Conservation (phyloP, 495 filamentous ascomycete genomes). For the Hypoxylon trugodes region DNA sequence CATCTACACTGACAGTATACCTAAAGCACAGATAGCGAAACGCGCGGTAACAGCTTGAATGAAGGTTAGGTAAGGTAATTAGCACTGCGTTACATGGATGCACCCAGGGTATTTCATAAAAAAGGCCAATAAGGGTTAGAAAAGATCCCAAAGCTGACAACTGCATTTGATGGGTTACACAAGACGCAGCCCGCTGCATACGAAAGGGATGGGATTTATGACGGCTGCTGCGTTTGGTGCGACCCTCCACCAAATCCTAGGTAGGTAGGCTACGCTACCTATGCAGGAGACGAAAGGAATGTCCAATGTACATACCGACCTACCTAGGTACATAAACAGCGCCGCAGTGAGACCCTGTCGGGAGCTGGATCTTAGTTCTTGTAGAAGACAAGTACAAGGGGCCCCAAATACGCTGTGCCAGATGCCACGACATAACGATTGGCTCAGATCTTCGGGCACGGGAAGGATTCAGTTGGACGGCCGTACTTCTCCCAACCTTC, state of each 20-base stretch:
- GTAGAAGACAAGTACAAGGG: constrained; percentile 38
- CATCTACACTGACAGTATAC: constrained; percentile 21
- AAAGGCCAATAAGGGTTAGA: constrained; percentile 35
- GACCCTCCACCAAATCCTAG: constrained; percentile 34
- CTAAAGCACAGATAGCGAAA: constrained; percentile 31
- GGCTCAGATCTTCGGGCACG: constrained; percentile 41
- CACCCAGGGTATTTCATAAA: constrained; percentile 34
- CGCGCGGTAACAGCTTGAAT: constrained; percentile 32
- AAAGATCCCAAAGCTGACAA: constrained; percentile 42
- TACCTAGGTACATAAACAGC: too few species aligned
- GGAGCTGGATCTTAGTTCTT: constrained; percentile 42
- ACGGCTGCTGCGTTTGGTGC: constrained; percentile 42
- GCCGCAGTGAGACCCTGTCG: constrained; percentile 40
- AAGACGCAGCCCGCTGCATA: constrained; percentile 42
- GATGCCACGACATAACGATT: constrained; percentile 42
- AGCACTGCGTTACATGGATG: constrained; percentile 37
- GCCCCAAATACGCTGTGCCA: constrained; percentile 33
- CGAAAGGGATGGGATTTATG: constrained; percentile 42
- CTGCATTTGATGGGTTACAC: constrained; percentile 42
- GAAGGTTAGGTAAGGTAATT: too few species aligned
- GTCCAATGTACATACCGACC: constrained; percentile 1
- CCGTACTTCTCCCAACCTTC: constrained; percentile 15
- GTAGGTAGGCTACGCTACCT: constrained; percentile 24
- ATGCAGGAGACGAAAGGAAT: constrained; percentile 15
- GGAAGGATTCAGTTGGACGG: constrained; percentile 24